Conservation (phyloP, 805 yeast genomes). For the Kodamaea laetipori region DNA sequence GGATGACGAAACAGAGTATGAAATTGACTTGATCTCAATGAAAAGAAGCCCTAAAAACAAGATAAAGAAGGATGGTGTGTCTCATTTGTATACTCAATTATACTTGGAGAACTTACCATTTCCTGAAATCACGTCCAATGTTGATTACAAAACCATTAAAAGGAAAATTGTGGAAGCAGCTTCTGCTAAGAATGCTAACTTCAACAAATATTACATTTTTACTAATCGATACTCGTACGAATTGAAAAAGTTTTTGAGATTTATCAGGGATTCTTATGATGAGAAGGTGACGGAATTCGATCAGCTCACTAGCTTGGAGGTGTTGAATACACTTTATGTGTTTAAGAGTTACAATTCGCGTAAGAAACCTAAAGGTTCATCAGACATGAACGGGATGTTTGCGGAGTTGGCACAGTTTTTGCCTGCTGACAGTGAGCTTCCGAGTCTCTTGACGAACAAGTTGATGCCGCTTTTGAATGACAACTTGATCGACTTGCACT, state of each 20-base stretch:
- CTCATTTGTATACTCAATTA: constrained; percentile 1
- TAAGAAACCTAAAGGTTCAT: constrained; percentile 19
- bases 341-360: constrained; percentile 26
- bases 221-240: constrained; percentile 23
- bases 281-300: constrained; percentile 23
- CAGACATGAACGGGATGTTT: constrained; percentile 20
- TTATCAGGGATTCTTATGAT: constrained; percentile 24
- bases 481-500: constrained; percentile 17
- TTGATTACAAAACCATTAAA: constrained; percentile 5
- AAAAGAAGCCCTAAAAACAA: constrained; percentile 10
- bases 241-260: constrained; percentile 22
- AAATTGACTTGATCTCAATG: constrained; percentile 16
- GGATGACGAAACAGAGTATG: constrained; percentile 12
- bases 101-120: constrained; percentile 9
- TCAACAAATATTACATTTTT: constrained; percentile 19
- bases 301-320: constrained; percentile 28
- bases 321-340: constrained; percentile 29
- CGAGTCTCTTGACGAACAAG: constrained; percentile 21
- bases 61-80: constrained; percentile 1
- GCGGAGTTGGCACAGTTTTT: constrained; percentile 20
- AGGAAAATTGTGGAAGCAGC: constrained; percentile 1
- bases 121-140: not conserved
- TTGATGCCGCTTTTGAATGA: constrained; percentile 19
- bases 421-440: constrained; percentile 20
- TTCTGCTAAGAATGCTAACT: constrained; percentile 2